Evolutionary conservation across 2,329 filamentous ascomycete genomes (phyloP), one percentile per base, ranked within the genome.

Genomic region (Cytospora paraplurivora): DNA sequence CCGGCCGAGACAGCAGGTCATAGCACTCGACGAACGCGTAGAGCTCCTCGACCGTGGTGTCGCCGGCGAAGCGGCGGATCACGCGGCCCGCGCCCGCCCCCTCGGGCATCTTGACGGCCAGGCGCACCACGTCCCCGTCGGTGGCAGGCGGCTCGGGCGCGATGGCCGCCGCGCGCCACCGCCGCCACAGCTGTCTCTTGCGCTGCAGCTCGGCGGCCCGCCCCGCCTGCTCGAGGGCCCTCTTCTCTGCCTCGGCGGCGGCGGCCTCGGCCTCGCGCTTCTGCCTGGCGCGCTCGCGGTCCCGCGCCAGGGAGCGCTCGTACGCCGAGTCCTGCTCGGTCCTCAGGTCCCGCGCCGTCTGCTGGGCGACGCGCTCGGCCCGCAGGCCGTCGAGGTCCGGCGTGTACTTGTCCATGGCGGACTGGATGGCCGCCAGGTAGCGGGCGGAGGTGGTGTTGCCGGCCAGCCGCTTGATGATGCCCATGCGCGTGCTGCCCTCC

Each of bases 11-110:
- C 3, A 93, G 70, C 7, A 89, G 69, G 59, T 92, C 88, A 73
- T 93, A 89, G 77, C 94, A 98, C 73, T 99, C 95, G 2, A 98
- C 93, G 77, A 96, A 97, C 0, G 94, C 95, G 75, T 98, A 98
- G 7, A 99, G 78, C 71, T 97, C 93, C 73, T 98, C 94, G 44
- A 98, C 79, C 2, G 84, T 82, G 0, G 90, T 86, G n/a, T 86
- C 80, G 1, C 83, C 80, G 0, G 81, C 75, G 73, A 99, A 98
- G 56, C 85, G 85, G 50, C 94, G 85, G 62, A 96, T 85, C 2
- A 97, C 85, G 50, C 93, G 84, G 56, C 92, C 89, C 0, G 86
- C 90, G 5, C 85, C 88, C 0, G 76, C 77, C 35, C 74, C 74
- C 67, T 82, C 79, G 10, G 86, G 85, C 82, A 89, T 84, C 77